Evolutionary conservation across 306 rosid species (phyloP).

Genomic region (Quercus glauca): DNA sequence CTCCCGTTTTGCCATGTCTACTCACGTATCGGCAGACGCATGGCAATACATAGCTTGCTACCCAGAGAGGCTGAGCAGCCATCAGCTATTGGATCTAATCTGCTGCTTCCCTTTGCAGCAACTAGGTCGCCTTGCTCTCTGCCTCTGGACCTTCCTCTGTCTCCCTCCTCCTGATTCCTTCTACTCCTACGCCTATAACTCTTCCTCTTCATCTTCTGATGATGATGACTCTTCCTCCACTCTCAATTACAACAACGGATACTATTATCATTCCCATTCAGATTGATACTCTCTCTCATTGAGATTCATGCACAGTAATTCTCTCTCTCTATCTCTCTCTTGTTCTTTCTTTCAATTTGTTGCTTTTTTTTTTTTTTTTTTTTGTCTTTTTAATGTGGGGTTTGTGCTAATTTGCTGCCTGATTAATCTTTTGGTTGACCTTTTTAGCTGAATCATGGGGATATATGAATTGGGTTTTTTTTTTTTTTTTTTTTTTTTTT

Average conservation of each 20-base stretch:
- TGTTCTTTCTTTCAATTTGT: not conserved
- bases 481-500: not conserved
- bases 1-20: no score
- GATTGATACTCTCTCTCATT: constrained; percentile 35
- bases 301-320: constrained; percentile 18
- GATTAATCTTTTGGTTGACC: not conserved
- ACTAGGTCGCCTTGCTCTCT: constrained; percentile 58
- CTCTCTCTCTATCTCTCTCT: not conserved
- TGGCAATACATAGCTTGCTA: constrained; percentile 61
- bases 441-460: not conserved
- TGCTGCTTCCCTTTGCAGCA: constrained; percentile 69
- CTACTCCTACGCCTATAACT: constrained; percentile 37
- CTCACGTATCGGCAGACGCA: constrained; percentile 53
- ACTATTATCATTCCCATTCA: constrained; percentile 52
- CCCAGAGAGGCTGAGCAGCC: constrained; percentile 52
- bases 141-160: constrained; percentile 72
- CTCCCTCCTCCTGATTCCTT: constrained; percentile 46
- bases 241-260: constrained; percentile 28
- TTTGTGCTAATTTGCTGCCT: not conserved
- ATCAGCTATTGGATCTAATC: constrained; percentile 57
- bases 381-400: not conserved
- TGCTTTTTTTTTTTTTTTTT: not conserved
- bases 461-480: constrained; percentile 7
- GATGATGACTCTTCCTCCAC: constrained; percentile 42
- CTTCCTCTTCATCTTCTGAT: constrained; percentile 32